Evolutionary conservation across 306 rosid genomes (phyloP), one percentile per base, ranked within the genome.

Genomic region (Dryas octopetala): DNA sequence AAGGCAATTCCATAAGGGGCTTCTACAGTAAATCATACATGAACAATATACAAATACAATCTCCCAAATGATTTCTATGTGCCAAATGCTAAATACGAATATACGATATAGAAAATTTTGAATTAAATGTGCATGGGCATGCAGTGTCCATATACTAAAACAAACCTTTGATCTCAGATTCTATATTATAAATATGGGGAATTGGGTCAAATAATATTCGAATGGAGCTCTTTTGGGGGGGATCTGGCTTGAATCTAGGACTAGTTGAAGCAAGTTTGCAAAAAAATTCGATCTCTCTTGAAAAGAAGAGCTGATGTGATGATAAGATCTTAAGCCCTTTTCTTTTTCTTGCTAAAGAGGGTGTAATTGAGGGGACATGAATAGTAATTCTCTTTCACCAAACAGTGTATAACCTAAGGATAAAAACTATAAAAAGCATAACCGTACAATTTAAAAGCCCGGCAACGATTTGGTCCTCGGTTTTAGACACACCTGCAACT

Each of bases 361-460:
- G 65, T 74, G 79, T 64, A 63, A 71, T 71, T 62, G 81, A 76
- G 75, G 75, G 50, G 45, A 73, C 77, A 76, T 49, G 38, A 76
- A 84, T 52, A 75, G 86, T 74, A 40, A 69, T 66, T 60, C 75
- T 80, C 82, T 80, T 83, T 78, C 60, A 82, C 51, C n/a, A 74
- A 76, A 84, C 76, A 74, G 91, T 84, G 67, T 10, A 73, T 54
- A 81, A 85, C 79, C 83, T 71, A 14, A 46, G 84, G 80, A 79
- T 76, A 78, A 81, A 74, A 77, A 70, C 79, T 80, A 83, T 76
- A 73, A 86, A 86, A 82, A 80, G 85, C 81, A 81, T 62, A 55
- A 58, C 59, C 86, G 93, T 92, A 92, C 89, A 76, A 43, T 68
- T 67, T 54, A 81, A 82, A 92, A 90, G 87, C 87, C 79, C 85